These are phyloP conservation scores for Brassica carinata DNA, from an alignment of 345 rosid species.

Conservation along the genomic window DNA sequence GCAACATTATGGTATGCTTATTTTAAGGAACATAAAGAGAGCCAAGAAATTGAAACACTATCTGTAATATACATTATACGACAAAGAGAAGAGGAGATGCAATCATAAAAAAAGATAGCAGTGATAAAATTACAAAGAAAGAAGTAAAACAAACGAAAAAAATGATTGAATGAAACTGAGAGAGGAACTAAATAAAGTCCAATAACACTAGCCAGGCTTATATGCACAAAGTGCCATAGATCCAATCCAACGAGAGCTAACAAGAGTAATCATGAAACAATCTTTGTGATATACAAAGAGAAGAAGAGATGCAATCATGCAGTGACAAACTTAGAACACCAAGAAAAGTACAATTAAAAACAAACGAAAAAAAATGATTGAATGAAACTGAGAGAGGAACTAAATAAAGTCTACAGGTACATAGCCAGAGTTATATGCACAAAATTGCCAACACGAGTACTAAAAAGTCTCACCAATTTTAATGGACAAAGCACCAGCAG, in stretches of 20 bases:
- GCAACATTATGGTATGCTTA: background rate
- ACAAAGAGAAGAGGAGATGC: background rate
- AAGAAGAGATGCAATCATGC: no score
- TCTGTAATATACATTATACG: background rate
- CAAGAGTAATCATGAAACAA: constrained; percentile 1
- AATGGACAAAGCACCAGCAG: constrained; percentile 92
- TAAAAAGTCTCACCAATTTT: constrained; percentile 76
- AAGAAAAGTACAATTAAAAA: no score
- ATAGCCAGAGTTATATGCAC: background rate
- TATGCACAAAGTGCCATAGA: constrained; percentile 12
- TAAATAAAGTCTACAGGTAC: background rate
- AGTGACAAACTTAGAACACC: no score
- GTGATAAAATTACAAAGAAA: background rate
- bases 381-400: background rate
- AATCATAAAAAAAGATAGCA: constrained; percentile 6
- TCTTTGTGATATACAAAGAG: no score
- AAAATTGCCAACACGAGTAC: background rate
- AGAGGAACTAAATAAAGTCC: background rate
- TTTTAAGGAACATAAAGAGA: constrained; percentile 6
- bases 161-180: background rate
- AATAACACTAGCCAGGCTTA: background rate
- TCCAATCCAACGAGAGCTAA: background rate
- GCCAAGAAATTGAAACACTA: constrained; percentile 4
- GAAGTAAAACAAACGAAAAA: background rate
- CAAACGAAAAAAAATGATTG: background rate